Evolutionary conservation across 2,329 filamentous ascomycete genomes (phyloP).

Genomic region (Coniochaeta sp.): DNA sequence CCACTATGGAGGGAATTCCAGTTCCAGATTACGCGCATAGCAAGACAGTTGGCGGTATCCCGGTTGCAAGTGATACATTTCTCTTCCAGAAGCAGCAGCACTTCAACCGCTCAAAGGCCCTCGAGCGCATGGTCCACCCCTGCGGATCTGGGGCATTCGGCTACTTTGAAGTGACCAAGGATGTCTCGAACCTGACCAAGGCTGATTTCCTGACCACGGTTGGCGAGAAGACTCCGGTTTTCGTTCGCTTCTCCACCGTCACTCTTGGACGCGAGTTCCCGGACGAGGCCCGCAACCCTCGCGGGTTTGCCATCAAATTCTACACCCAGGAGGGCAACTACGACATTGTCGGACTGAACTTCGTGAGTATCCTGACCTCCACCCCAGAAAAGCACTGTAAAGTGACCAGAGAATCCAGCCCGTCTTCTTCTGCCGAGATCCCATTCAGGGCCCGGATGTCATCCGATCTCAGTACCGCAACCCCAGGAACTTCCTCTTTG

Average conservation of each 20-base stretch:
- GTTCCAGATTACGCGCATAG: slow-evolving; percentile 41
- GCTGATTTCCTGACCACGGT: slow-evolving; percentile 26
- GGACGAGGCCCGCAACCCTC: slow-evolving; percentile 64
- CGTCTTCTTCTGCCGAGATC: slow-evolving; percentile 40
- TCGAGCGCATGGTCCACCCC: slow-evolving; percentile 28
- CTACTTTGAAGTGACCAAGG: slow-evolving; percentile 58
- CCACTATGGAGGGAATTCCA: slow-evolving; percentile 44
- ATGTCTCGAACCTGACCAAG: slow-evolving; percentile 51
- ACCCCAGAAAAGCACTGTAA: too few relatives aligned
- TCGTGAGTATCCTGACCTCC: slow-evolving; percentile 8
- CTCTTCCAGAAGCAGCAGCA: slow-evolving; percentile 47
- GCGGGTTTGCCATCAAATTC: slow-evolving; percentile 55
- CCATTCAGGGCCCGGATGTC: slow-evolving; percentile 36
- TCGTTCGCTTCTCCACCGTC: slow-evolving; percentile 71
- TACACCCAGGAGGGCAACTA: slow-evolving; percentile 60
- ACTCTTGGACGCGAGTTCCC: slow-evolving; percentile 68
- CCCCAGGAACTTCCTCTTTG: slow-evolving; percentile 38
- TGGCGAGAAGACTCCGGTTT: slow-evolving; percentile 47
- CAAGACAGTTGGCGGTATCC: slow-evolving; percentile 45
- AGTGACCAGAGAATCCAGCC: slow-evolving; percentile 15
- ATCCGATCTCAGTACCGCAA: slow-evolving; percentile 38
- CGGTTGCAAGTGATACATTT: slow-evolving; percentile 40
- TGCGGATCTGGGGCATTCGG: slow-evolving; percentile 19
- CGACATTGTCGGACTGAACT: slow-evolving; percentile 39
- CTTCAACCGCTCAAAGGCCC: slow-evolving; percentile 47